Conservation (phyloP, 805 yeast genomes). For the Citeromyces matritensis region DNA sequence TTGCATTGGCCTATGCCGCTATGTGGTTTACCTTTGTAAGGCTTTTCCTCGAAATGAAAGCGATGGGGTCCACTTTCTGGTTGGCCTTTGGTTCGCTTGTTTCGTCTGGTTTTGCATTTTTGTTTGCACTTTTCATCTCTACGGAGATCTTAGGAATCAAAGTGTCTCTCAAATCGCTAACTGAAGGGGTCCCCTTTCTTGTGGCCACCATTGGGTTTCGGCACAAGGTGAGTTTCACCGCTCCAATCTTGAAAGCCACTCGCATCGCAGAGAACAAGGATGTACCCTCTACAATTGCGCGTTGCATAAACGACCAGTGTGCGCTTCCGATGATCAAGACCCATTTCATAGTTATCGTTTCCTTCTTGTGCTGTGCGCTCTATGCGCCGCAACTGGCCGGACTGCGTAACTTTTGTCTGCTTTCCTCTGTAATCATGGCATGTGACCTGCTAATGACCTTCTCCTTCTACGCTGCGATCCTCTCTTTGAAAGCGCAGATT, state of each 20-base stretch:
- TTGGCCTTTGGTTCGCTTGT: slow-evolving; percentile 66
- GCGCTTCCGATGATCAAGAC: slow-evolving; percentile 54
- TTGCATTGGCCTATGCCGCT: slow-evolving; percentile 69
- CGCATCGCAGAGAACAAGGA: slow-evolving; percentile 10
- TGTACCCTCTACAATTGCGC: slow-evolving; percentile 15
- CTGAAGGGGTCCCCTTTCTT: slow-evolving; percentile 88
- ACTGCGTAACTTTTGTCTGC: slow-evolving; percentile 64
- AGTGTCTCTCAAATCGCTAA: slow-evolving; percentile 58
- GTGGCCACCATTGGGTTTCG: slow-evolving; percentile 89
- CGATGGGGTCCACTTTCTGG: slow-evolving; percentile 67
- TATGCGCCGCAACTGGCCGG: slow-evolving; percentile 58
- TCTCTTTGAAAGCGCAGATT: slow-evolving; percentile 82
- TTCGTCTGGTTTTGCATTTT: slow-evolving; percentile 71
- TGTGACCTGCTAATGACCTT: slow-evolving; percentile 61
- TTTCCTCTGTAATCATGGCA: slow-evolving; percentile 53
- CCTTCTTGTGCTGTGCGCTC: slow-evolving; percentile 52
- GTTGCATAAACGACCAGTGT: slow-evolving; percentile 15
- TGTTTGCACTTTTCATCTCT: slow-evolving; percentile 59
- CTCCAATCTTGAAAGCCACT: slow-evolving; percentile 32
- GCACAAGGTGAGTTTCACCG: slow-evolving; percentile 62
- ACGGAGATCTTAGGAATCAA: slow-evolving; percentile 38
- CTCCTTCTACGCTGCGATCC: slow-evolving; percentile 72
- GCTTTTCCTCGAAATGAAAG: slow-evolving; percentile 62
- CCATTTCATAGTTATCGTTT: slow-evolving; percentile 55
- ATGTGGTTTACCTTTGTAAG: slow-evolving; percentile 75